Conservation (phyloP, 2,329 filamentous ascomycete species). For the Setomelanomma holmii region DNA sequence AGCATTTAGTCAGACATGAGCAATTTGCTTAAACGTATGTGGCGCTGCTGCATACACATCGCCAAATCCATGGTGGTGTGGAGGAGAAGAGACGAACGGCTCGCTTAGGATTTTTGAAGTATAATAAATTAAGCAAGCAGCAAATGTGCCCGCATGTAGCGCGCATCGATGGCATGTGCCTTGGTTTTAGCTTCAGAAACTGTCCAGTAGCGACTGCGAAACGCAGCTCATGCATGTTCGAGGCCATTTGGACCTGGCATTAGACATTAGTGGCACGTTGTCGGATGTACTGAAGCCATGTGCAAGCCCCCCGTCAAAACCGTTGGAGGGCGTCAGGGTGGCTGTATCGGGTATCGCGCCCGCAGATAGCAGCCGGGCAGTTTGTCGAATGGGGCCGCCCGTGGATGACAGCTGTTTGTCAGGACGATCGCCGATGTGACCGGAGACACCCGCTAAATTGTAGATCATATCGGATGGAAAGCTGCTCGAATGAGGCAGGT, state of each 20-base stretch:
- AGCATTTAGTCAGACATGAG: slow-evolving; percentile 6
- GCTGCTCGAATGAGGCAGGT: slow-evolving; percentile 27
- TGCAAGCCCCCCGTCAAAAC: background rate
- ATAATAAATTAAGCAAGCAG: slow-evolving; percentile 9
- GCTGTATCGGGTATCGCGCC: background rate
- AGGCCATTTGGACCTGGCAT: slow-evolving; percentile 7
- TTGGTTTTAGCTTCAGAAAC: background rate
- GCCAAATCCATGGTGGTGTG: background rate
- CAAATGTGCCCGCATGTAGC: background rate
- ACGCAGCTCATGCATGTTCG: slow-evolving; percentile 4
- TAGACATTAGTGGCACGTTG: background rate
- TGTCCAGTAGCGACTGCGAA: slow-evolving; percentile 1
- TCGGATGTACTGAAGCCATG: slow-evolving; percentile 2
- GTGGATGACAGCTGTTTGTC: background rate
- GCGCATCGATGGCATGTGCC: background rate
- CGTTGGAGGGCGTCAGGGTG: background rate
- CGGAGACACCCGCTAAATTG: slow-evolving; percentile 15
- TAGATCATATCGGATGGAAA: slow-evolving; percentile 10
- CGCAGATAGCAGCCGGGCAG: background rate
- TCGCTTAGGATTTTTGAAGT: slow-evolving; percentile 8
- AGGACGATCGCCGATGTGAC: slow-evolving; percentile 9
- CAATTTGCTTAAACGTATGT: slow-evolving; percentile 1
- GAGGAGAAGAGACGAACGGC: slow-evolving; percentile 5
- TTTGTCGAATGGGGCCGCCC: background rate
- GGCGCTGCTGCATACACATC: background rate